Percentiles rank a stretch among this genome's conserved stretches.
Conservation (phyloP, 805 yeast species). For the Kodamaea sagamina region DNA sequence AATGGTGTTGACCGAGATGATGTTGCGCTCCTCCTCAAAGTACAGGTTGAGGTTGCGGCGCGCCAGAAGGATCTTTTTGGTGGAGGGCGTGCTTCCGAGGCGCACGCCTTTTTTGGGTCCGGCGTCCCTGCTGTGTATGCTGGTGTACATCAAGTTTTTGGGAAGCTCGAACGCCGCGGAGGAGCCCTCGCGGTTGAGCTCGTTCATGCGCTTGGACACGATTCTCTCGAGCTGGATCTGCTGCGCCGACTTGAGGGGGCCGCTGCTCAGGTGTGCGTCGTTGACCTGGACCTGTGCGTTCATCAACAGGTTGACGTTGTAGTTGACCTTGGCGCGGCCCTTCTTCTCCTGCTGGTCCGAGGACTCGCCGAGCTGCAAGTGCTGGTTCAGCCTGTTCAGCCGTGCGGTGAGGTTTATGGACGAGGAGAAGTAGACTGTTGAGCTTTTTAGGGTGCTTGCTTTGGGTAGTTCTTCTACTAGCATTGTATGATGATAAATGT, state of each 20-base stretch:
- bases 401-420: constrained; percentile 45
- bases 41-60: constrained; percentile 45
- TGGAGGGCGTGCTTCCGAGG: constrained; percentile 45
- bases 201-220: constrained; percentile 37
- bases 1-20: constrained; percentile 45
- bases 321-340: constrained; percentile 45
- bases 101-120: constrained; percentile 28
- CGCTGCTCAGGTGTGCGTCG: constrained; percentile 28
- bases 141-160: constrained; percentile 39
- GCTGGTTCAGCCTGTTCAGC: constrained; percentile 25
- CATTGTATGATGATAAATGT: constrained; percentile 28
- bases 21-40: constrained; percentile 47
- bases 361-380: constrained; percentile 15
- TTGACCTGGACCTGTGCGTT: constrained; percentile 42
- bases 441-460: constrained; percentile 28
- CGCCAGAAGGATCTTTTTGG: constrained; percentile 44
- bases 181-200: constrained; percentile 36
- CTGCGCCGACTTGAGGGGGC: constrained; percentile 43
- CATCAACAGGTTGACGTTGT: constrained; percentile 44
- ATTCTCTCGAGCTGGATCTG: constrained; percentile 44
- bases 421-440: constrained; percentile 44
- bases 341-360: constrained; percentile 28
- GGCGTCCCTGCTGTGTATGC: constrained; percentile 27
- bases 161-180: constrained; percentile 41
- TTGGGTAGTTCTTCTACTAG: constrained; percentile 47